Base-by-base conservation (phyloP, 192 early-diverging fungal species). In the Dissophora ornata region DNA sequence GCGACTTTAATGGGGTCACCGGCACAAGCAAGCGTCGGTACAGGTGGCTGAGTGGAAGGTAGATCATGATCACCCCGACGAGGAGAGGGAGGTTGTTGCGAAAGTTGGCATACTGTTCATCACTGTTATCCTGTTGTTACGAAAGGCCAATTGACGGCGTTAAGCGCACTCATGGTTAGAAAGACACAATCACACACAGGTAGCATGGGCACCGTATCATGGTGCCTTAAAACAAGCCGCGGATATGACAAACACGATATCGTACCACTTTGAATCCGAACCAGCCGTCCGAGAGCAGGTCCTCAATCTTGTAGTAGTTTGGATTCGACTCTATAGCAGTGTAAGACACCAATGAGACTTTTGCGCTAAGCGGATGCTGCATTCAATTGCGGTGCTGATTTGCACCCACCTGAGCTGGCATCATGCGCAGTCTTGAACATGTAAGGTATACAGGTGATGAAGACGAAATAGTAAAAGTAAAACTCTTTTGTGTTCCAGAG, bases 401-500 rank as follows among this genome's bases (percentile, higher is more conserved):
- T 10, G 15, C 4, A 73, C 68, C 16, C 84, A 90, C 85, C 87
- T 56, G 71, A 84, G 69, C 79, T 87, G 33, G 67, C 81, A 57
- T 79, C 62, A 56, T 85, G 84, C 60, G 83, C 84, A 0, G 87
- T 84, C 52, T 88, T 84, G 29, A 88, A 81, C 92, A 93, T 92
- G 55, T 83, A 85, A 2, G 90, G 79, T 11, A 95, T 68, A 1
- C 80, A 79, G 2, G 84, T 62, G 21, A 75, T 38, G 49, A 93
- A 89, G 22, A 83, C 49, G 32, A 89, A 38, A 62, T 92, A 93
- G 73, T 95, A 93, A 24, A 87, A 33, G 69, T 90, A 90, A 81
- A 95, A 94, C 79, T 95, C 94, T 26, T 61, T 38, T 4, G 90
- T 92, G 16, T 82, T 67, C 81, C 89, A 84, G 8, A 85, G 81